Conservation (phyloP, 1,284 basidiomycete species). For the Takashimella koratensis region DNA sequence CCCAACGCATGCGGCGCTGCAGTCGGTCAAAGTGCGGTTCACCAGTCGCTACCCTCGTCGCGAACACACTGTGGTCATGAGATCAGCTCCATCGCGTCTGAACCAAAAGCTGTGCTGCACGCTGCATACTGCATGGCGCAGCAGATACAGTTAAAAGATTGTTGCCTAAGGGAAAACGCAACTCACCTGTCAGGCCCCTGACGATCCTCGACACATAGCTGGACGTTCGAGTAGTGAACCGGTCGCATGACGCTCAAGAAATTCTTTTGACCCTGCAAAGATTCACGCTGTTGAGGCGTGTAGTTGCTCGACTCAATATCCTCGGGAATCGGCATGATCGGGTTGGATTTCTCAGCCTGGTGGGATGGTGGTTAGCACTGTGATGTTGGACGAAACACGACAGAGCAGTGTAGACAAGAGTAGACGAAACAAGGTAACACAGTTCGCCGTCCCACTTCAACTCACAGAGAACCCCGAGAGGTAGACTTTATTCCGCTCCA, state of each 20-base stretch:
- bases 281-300: slow-evolving; percentile 13
- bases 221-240: slow-evolving; percentile 46
- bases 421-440: not conserved
- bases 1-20: slow-evolving; percentile 26
- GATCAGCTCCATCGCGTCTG: too few relatives aligned
- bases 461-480: slow-evolving; percentile 41
- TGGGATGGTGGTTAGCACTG: not conserved
- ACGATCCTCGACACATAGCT: slow-evolving; percentile 40
- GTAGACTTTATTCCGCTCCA: slow-evolving; percentile 38
- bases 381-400: not conserved
- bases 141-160: too few relatives aligned
- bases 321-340: slow-evolving; percentile 26
- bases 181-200: slow-evolving; percentile 26
- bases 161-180: too few relatives aligned
- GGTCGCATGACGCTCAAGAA: slow-evolving; percentile 27
- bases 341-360: slow-evolving; percentile 37
- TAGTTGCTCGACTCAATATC: slow-evolving; percentile 21
- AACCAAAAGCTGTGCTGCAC: too few relatives aligned
- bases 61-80: slow-evolving; percentile 30
- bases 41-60: slow-evolving; percentile 35
- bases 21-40: slow-evolving; percentile 27
- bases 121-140: too few relatives aligned
- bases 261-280: slow-evolving; percentile 30
- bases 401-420: too few relatives aligned
- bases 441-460: too few relatives aligned